Evolutionary conservation across 2,329 filamentous ascomycete species (phyloP), one percentile per base, ranked within the genome.

Genomic region (Neodidymelliopsis sp.): DNA sequence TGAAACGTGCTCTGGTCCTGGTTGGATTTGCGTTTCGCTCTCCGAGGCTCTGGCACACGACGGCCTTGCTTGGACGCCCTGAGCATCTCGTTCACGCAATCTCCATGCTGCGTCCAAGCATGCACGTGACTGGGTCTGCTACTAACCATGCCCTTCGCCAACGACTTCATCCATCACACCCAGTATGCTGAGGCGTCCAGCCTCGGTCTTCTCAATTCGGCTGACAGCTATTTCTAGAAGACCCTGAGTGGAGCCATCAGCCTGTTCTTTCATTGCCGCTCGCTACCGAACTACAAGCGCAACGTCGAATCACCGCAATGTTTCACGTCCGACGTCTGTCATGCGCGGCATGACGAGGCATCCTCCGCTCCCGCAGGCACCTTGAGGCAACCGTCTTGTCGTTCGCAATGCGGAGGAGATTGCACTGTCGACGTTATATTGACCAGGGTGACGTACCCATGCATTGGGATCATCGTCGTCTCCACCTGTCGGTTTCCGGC

Each of bases 1-100:
- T 53, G 60, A 67, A 66, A 67, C 63, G 51, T 46, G 52, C 60
- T 57, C 57, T 34, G 24, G 25, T 46, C 54, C 35, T 62, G 34
- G 51, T 59, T 60, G 57, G 59, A 48, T 45, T 55, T 42, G 49
- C 53, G 59, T 61, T 66, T 62, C 47, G 31, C 19, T 54, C 43
- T 54, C 56, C 56, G 42, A 45, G 34, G 29, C 41, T 15, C 43
- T 41, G 53, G 55, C 39, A 33, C 24, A 29, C 30, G 25, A 35
- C 13, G 12, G 13, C 45, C 37, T 41, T 35, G 37, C 44, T 29
- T 12, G 46, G 15, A 18, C 15, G 15, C 34, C 34, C 36, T 15
- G 19, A 33, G 47, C 24, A 50, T 40, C 47, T 30, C 30, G 47
- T 50, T 50, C 47, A 25, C 36, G 24, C 35, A 42, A 37, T 33